Evolutionary conservation across 805 yeast species (phyloP), one percentile per base, ranked within the genome.

Genomic region (Candida michaelii): DNA sequence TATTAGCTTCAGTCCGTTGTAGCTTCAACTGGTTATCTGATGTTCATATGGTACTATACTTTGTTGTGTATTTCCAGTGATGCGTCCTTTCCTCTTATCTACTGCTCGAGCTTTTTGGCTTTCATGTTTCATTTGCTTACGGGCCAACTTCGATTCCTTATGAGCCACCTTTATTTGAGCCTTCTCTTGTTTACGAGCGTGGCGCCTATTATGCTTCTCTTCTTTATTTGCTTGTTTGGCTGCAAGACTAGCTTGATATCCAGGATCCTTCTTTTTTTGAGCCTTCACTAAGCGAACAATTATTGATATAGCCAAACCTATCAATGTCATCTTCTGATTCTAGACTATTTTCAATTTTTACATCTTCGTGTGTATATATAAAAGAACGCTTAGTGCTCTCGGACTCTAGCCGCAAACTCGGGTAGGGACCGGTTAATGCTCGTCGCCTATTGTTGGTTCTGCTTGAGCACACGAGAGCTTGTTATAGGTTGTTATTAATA

Each of bases 101-200:
- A 25, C 29, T 25, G 29, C 29, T 25, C 29, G 29, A 25, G 29
- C 29, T 25, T 25, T 25, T 25, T 25, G 29, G 29, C 29, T 25
- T 25, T 25, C 29, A 25, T 25, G 13, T 12, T 25, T 25, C 29
- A 25, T 25, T 25, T 25, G 29, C 29, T 25, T 25, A 25, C 29
- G 29, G 29, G 29, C 29, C 29, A 25, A 25, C 29, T 25, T 25
- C 29, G 29, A 25, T 25, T 25, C 29, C 29, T 25, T 25, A 25
- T 25, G 29, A 25, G 29, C 29, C 29, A 25, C 29, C 29, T 25
- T 25, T 25, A 25, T 25, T 25, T 25, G 29, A 25, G 29, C 29
- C 29, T 25, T 25, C 13, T 25, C 29, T 25, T 25, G 29, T 25
- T 25, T 25, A 25, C 29, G 29, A 25, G 29, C 29, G 29, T 25